Evolutionary conservation across 2,329 filamentous ascomycete genomes (phyloP).

Genomic region (Tolypocladium endophyticum): DNA sequence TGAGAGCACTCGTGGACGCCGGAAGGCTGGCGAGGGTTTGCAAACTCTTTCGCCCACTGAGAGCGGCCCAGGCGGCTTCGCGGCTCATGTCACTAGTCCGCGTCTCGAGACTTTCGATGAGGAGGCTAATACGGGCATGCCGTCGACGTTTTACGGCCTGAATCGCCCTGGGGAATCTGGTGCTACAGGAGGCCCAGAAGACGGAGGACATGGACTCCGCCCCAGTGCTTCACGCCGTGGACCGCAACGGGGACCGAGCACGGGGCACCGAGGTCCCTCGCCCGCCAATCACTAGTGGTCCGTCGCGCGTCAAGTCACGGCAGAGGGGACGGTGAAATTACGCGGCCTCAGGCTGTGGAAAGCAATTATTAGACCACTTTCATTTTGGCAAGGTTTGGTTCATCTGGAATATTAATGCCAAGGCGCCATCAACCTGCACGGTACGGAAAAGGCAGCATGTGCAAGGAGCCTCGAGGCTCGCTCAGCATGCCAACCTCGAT

Average conservation of each 20-base stretch:
- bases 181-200: slow-evolving; percentile 4
- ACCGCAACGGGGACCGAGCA: slow-evolving; percentile 5
- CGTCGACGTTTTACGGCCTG: slow-evolving; percentile 18
- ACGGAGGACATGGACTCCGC: slow-evolving; percentile 7
- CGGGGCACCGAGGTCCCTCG: slow-evolving; percentile 6
- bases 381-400: background rate
- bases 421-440: background rate
- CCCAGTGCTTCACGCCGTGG: slow-evolving; percentile 5
- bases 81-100: slow-evolving; percentile 18
- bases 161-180: slow-evolving; percentile 8
- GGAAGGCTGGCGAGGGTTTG: slow-evolving; percentile 36
- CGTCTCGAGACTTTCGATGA: slow-evolving; percentile 29
- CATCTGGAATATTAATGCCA: background rate
- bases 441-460: background rate
- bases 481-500: background rate
- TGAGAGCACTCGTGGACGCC: slow-evolving; percentile 37
- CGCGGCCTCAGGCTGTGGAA: background rate
- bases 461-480: background rate
- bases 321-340: background rate
- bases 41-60: slow-evolving; percentile 21
- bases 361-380: background rate
- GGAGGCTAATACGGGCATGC: slow-evolving; percentile 27
- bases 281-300: slow-evolving; percentile 10
- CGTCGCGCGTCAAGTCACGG: background rate
- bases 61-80: slow-evolving; percentile 11